A percentile compares a stretch with the other conserved stretches of the same genome.
Conservation (phyloP, 108 stramenopile genomes). For the Cylindrotheca fusiformis region DNA sequence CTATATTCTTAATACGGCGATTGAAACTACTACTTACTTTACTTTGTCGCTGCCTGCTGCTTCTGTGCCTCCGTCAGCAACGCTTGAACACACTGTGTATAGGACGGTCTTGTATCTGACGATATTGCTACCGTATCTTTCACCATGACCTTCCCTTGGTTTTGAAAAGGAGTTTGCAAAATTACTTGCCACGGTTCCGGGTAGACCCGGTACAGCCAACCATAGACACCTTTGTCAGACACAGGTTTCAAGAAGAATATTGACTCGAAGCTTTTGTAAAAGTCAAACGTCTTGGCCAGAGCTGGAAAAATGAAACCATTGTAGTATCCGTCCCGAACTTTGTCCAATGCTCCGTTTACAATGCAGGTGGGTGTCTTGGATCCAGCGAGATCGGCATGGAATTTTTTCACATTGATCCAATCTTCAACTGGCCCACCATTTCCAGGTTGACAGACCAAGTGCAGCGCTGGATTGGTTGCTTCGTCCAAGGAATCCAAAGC, state of each 20-base stretch:
- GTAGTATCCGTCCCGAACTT: slow-evolving; percentile 83
- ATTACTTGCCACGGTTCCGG: slow-evolving; percentile 81
- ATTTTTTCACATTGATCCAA: slow-evolving; percentile 82
- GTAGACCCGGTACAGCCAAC: slow-evolving; percentile 72
- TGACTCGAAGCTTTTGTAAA: slow-evolving; percentile 65
- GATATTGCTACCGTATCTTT: slow-evolving; percentile 37
- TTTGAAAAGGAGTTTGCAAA: slow-evolving; percentile 39
- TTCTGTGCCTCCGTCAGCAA: slow-evolving; percentile 7
- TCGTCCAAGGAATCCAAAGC: slow-evolving; percentile 51
- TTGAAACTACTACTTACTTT: too few species aligned
- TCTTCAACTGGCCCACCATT: slow-evolving; percentile 90
- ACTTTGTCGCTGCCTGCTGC: background rate
- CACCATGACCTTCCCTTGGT: slow-evolving; percentile 14
- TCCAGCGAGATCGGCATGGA: slow-evolving; percentile 26
- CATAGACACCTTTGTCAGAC: slow-evolving; percentile 72
- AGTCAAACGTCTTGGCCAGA: slow-evolving; percentile 71
- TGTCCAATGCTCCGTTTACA: slow-evolving; percentile 88
- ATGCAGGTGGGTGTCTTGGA: slow-evolving; percentile 34
- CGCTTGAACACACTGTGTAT: slow-evolving; percentile 33
- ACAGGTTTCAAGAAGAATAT: slow-evolving; percentile 70
- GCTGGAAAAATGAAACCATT: slow-evolving; percentile 77
- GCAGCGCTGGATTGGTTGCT: slow-evolving; percentile 30
- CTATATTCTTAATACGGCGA: too few species aligned
- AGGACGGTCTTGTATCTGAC: slow-evolving; percentile 28
- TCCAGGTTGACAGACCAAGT: slow-evolving; percentile 79